Evolutionary conservation across 495 filamentous ascomycete species (phyloP).

Genomic region (Delitschia confertaspora): DNA sequence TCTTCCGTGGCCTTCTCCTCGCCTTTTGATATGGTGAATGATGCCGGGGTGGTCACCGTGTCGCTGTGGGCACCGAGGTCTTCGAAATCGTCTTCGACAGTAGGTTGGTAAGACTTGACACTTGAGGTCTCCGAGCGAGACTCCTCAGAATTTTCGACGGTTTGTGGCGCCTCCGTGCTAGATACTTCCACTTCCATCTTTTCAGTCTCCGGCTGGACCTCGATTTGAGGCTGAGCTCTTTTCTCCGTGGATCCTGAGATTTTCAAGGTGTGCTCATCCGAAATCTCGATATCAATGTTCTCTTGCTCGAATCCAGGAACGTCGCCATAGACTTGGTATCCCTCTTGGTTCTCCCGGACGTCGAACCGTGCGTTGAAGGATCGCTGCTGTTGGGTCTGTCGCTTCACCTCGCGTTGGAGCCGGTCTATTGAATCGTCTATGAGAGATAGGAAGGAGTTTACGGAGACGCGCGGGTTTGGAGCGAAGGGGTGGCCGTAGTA

Average conservation of each 20-base stretch:
- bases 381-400: slow-evolving; percentile 18
- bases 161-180: neutral
- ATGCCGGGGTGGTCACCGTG: slow-evolving; percentile 7
- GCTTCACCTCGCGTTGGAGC: slow-evolving; percentile 16
- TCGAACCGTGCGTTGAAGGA: slow-evolving; percentile 15
- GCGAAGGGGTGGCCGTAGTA: neutral
- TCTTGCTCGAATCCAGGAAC: slow-evolving; percentile 23
- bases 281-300: slow-evolving; percentile 23
- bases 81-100: slow-evolving; percentile 28
- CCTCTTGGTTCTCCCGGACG: slow-evolving; percentile 15
- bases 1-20: slow-evolving; percentile 21
- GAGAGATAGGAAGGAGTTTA: slow-evolving; percentile 18
- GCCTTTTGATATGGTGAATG: slow-evolving; percentile 7
- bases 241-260: slow-evolving; percentile 13
- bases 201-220: slow-evolving; percentile 32
- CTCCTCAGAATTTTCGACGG: slow-evolving; percentile 1
- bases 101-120: slow-evolving; percentile 24
- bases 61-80: slow-evolving; percentile 18
- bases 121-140: neutral
- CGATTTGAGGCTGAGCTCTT: slow-evolving; percentile 1
- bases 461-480: slow-evolving; percentile 4
- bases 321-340: slow-evolving; percentile 20
- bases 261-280: slow-evolving; percentile 23
- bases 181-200: slow-evolving; percentile 16
- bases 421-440: slow-evolving; percentile 18